Evolutionary conservation across 2,329 filamentous ascomycete genomes (phyloP).

Genomic region (Nemania sp.): DNA sequence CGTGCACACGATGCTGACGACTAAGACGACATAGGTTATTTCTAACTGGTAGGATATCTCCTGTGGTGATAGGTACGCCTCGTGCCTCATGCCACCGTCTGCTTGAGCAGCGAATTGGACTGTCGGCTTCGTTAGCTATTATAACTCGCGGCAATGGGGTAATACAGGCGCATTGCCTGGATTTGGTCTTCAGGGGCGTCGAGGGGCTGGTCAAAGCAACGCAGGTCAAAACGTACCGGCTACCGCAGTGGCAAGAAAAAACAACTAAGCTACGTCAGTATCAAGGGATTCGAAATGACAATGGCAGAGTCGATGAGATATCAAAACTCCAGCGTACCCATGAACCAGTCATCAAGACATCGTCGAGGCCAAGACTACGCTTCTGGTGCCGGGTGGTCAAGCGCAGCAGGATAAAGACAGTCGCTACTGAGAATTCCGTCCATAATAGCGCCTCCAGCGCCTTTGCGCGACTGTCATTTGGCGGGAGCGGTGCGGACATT

Average conservation of each 20-base stretch:
- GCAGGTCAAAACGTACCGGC: constrained; percentile 16
- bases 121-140: constrained; percentile 17
- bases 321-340: constrained; percentile 26
- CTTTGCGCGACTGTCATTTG: constrained; percentile 20
- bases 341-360: constrained; percentile 30
- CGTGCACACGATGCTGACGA: constrained; percentile 29
- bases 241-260: constrained; percentile 22
- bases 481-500: constrained; percentile 25
- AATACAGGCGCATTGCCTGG: background rate
- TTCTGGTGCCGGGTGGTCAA: constrained; percentile 19
- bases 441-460: constrained; percentile 30
- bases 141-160: background rate
- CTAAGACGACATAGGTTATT: constrained; percentile 22
- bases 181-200: background rate
- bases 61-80: constrained; percentile 13
- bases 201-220: background rate
- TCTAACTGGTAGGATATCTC: constrained; percentile 26
- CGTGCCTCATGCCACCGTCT: constrained; percentile 26
- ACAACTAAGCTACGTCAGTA: constrained; percentile 22
- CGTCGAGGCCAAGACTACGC: constrained; percentile 29
- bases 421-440: constrained; percentile 29
- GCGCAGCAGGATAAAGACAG: constrained; percentile 32
- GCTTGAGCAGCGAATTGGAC: constrained; percentile 28
- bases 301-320: constrained; percentile 4
- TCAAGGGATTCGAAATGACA: background rate